Base-by-base conservation (phyloP, 495 filamentous ascomycete genomes). In the Durotheca rogersii region DNA sequence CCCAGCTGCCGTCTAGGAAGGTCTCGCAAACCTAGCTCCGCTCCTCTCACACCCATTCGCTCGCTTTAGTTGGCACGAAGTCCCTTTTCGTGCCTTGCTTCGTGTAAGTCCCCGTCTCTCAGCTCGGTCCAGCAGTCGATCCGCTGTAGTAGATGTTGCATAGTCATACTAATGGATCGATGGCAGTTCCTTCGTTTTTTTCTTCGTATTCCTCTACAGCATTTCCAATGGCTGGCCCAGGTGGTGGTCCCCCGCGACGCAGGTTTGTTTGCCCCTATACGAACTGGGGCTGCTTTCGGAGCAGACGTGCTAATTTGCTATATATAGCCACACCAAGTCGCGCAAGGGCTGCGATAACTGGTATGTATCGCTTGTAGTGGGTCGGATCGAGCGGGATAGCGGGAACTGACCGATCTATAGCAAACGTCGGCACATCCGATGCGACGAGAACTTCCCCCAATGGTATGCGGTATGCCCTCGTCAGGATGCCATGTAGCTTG, bases 361-460 rank as follows among this genome's bases (percentile, higher is more conserved):
- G 70, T 73, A 68, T 48, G 67, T 30, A 36, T 50, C 14, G 20
- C 41, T 14, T 21, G 9, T 18, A 31, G n/a, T 16, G 16, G 6
- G 9, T 29, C 25, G 12, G 27, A 27, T 32, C 5, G 12, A 17
- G 20, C 7, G 18, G 25, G 17, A 53, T n/a, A 17, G 20, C 7
- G 18, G 25, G 17, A 53, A 58, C 61, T 69, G 37, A 71, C 53
- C 41, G 6, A 11, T 30, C 18, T 19, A 38, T 49, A 72, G 69
- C 80, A 98, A 98, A 78, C 83, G 86, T 69, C 83, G 93, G 62
- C 93, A 98, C 72, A 97, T 98, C 66, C 83, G 93, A 50, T 98
- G 93, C 72, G 93, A 98, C 68, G 94, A 98, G 70, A 95, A 80
- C 50, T 95, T 92, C 60, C 93, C 94, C 16, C 93, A 98, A 82